These are phyloP conservation scores for Debaryomycetaceae sp. DNA, from an alignment of 1,139 yeast species.

Conservation along the genomic window DNA sequence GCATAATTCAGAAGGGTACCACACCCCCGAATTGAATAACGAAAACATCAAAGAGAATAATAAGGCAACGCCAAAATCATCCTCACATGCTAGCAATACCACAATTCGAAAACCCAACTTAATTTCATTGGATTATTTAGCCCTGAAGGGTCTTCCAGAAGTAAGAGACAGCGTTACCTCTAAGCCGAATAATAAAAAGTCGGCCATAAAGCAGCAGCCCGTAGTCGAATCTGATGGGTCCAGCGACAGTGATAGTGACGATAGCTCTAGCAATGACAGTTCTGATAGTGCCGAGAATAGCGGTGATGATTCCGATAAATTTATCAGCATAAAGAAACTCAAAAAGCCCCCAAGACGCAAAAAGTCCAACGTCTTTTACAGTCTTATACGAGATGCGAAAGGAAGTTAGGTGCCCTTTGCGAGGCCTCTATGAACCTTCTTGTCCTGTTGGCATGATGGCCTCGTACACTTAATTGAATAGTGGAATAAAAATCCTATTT, in stretches of 20 bases:
- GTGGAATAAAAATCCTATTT: neutral
- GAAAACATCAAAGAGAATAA: neutral
- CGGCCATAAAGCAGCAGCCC: neutral
- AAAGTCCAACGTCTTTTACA: constrained; percentile 22
- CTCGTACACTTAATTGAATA: too few relatives aligned
- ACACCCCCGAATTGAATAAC: constrained; percentile 3
- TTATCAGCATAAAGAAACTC: constrained; percentile 7
- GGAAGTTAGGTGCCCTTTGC: neutral
- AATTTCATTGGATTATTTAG: constrained; percentile 56
- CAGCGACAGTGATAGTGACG: constrained; percentile 15
- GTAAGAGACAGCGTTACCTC: constrained; percentile 43
- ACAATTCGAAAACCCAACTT: constrained; percentile 27
- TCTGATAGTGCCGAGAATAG: constrained; percentile 19
- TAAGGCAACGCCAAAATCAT: constrained; percentile 20
- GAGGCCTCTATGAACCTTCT: too few relatives aligned
- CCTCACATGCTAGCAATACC: neutral
- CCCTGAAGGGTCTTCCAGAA: constrained; percentile 59
- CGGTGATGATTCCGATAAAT: constrained; percentile 34
- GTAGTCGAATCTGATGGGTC: constrained; percentile 12
- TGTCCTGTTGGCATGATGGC: too few relatives aligned
- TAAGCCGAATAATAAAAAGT: constrained; percentile 4
- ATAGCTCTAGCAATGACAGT: neutral
- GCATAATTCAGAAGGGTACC: constrained; percentile 5
- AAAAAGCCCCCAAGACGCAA: constrained; percentile 6
- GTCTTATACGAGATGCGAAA: constrained; percentile 47